Evolutionary conservation across 805 yeast species (phyloP), one percentile per base, ranked within the genome.

Genomic region (Ogataea dorogensis): DNA sequence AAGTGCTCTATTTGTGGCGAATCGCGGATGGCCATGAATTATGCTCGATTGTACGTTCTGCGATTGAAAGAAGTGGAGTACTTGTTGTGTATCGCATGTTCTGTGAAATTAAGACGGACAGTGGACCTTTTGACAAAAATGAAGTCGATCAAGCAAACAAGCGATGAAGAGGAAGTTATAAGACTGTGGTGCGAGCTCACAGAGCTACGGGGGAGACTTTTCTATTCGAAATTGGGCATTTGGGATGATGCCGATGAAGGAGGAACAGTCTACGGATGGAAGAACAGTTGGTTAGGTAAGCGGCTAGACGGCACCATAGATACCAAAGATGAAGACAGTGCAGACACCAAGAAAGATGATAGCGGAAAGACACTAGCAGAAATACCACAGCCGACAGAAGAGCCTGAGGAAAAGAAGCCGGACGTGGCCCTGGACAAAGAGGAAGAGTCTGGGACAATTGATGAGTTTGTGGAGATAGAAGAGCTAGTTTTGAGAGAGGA

Each of bases 1-100:
- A 77, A 88, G 5, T 91, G 98, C 62, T 70, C 88, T 4, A 67
- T 91, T 27, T 91, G 98, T 65, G 91, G 89, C 5, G 97, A 89
- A 58, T 55, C 62, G 9, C 71, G 95, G 42, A 71, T 73, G 52
- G 86, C 79, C 50, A 70, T 76, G 37, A 66, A 85, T 42, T 88
- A 86, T 59, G 81, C 91, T 2, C 73, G 98, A 44, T 61, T 86
- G 45, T 85, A 88, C 56, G 72, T 74, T 37, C 64, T 89, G 53
- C 80, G 78, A 44, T 60, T 37, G 45, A 52, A 46, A 28, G 49
- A 50, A 11, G 44, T 66, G 65, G 42, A 63, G 31, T 82, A 82
- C 52, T 84, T 94, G 11, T 66, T 89, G 21, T 91, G 97, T 56
- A 80, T 81, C 42, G 80, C 78, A 50, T 91, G 98, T 61, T 70